Evolutionary conservation across 2,329 filamentous ascomycete species (phyloP).

Genomic region (Colletotrichum truncatum): DNA sequence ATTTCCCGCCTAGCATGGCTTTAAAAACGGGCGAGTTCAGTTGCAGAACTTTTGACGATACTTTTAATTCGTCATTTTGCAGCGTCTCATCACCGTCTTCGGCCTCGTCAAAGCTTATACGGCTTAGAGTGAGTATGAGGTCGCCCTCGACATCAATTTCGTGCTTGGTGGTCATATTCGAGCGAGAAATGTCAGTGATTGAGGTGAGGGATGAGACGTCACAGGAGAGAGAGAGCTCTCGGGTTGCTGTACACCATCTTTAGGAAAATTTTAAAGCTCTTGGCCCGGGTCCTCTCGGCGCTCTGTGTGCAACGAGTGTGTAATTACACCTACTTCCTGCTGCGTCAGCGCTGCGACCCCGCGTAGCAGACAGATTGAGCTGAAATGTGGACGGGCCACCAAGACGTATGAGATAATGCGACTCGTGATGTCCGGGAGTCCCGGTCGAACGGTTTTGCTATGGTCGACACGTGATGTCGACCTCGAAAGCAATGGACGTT

Average conservation of each 20-base stretch:
- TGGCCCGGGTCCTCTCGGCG: neutral
- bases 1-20: conserved; percentile 35
- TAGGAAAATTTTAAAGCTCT: neutral
- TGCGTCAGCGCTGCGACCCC: neutral
- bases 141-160: conserved; percentile 29
- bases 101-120: neutral
- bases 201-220: neutral
- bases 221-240: neutral
- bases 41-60: conserved; percentile 34
- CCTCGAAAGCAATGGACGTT: neutral
- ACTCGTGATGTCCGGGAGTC: neutral
- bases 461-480: neutral
- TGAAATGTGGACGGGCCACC: neutral
- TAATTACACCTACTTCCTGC: neutral
- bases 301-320: no score
- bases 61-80: conserved; percentile 10
- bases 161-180: neutral
- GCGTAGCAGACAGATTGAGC: neutral
- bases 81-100: conserved; percentile 18
- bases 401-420: neutral
- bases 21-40: conserved; percentile 38
- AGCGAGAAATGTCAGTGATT: neutral
- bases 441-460: neutral
- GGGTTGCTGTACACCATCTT: neutral
- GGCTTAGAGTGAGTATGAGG: conserved; percentile 25